phyloP scores from a whole-genome alignment of 352 stramenopile genomes.

The Blastocystis sp. region DNA sequence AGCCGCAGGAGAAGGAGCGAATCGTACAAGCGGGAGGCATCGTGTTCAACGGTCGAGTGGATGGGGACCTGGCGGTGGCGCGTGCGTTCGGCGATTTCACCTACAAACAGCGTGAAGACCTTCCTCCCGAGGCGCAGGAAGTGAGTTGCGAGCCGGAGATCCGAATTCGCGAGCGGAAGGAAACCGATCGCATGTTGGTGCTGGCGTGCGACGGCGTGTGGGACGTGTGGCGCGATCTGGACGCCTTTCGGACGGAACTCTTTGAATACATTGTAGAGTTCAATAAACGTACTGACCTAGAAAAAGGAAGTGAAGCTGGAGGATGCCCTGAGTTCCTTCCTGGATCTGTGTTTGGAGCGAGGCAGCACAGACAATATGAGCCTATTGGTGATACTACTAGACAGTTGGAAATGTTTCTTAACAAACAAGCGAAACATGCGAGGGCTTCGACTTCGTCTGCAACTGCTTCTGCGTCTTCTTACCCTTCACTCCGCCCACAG shows the following conservation, averaged over 20 bases:
- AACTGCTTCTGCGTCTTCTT: not conserved
- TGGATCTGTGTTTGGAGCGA: constrained; percentile 4
- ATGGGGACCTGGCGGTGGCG: constrained; percentile 63
- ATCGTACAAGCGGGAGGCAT: constrained; percentile 60
- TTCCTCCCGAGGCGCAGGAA: constrained; percentile 64
- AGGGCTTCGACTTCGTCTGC: not conserved
- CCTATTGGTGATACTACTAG: not conserved
- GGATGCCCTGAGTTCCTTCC: not conserved
- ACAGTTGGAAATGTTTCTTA: no score
- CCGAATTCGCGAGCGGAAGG: constrained; percentile 67
- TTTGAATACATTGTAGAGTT: constrained; percentile 63
- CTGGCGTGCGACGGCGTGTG: constrained; percentile 81
- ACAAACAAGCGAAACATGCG: not conserved
- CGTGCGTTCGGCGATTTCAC: constrained; percentile 61
- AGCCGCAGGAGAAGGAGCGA: constrained; percentile 58
- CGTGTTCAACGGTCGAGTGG: constrained; percentile 61
- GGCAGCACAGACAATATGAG: constrained; percentile 19
- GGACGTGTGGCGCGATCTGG: constrained; percentile 77
- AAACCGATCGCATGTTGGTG: constrained; percentile 75
- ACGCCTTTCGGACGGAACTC: constrained; percentile 63
- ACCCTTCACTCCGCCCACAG: not conserved
- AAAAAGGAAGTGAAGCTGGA: not conserved
- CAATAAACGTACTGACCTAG: constrained; percentile 53
- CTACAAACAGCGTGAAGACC: constrained; percentile 60
- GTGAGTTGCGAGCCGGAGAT: constrained; percentile 74